Percentiles rank a stretch among this genome's conserved stretches.
These are phyloP conservation scores for Eimeria sp. DNA, from an alignment of 169 alveolate genomes.

Conservation along the genomic window DNA sequence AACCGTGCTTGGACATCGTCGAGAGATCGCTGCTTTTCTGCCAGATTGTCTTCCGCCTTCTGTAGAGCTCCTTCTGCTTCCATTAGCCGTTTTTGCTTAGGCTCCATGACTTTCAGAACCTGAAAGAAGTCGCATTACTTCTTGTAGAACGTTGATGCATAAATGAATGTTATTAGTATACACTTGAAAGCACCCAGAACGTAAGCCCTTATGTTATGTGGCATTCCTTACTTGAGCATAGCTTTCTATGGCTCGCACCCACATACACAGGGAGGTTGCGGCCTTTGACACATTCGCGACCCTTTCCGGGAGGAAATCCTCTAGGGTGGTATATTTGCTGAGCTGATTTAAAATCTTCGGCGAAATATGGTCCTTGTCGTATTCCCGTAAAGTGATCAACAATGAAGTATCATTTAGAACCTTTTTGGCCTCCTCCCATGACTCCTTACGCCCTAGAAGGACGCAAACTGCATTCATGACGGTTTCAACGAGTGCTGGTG, in stretches of 20 bases:
- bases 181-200: neutral
- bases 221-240: slow-evolving; percentile 86
- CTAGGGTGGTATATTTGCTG: slow-evolving; percentile 90
- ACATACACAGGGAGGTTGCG: slow-evolving; percentile 92
- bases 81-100: neutral
- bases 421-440: slow-evolving; percentile 95
- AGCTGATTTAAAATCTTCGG: slow-evolving; percentile 89
- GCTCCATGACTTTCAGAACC: slow-evolving; percentile 55
- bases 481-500: slow-evolving; percentile 93
- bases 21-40: slow-evolving; percentile 40
- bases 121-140: neutral
- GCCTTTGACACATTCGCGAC: slow-evolving; percentile 90
- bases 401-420: slow-evolving; percentile 92
- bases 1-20: slow-evolving; percentile 58
- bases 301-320: slow-evolving; percentile 89
- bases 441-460: slow-evolving; percentile 92
- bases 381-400: slow-evolving; percentile 88
- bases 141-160: neutral
- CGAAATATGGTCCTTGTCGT: slow-evolving; percentile 91
- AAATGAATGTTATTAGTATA: too few species aligned
- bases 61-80: slow-evolving; percentile 25
- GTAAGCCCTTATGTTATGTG: neutral
- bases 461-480: slow-evolving; percentile 94
- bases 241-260: slow-evolving; percentile 95
- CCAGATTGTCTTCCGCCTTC: slow-evolving; percentile 49